A percentile compares a stretch with the other conserved stretches of the same genome.
These are phyloP conservation scores for Umbelopsis isabellina DNA, from an alignment of 192 early-diverging fungal species.

Conservation along the genomic window DNA sequence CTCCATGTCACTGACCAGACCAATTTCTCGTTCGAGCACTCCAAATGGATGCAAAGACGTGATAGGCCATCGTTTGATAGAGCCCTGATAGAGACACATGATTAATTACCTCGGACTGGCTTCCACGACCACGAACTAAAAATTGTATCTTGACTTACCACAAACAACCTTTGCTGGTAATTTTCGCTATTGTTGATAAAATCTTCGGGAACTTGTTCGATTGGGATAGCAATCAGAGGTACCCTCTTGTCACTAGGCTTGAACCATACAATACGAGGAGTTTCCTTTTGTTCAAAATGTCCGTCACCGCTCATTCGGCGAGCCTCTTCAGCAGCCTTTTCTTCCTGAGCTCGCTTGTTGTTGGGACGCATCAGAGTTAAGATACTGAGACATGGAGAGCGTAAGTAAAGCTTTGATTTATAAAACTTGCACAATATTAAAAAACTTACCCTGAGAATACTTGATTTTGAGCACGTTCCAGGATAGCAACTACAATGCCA, in stretches of 20 bases:
- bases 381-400: slow-evolving; percentile 19
- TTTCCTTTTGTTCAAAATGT: slow-evolving; percentile 48
- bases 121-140: too few species aligned
- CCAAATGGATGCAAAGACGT: slow-evolving; percentile 73
- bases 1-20: slow-evolving; percentile 75
- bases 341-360: slow-evolving; percentile 42
- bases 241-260: slow-evolving; percentile 82
- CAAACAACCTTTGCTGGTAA: slow-evolving; percentile 60
- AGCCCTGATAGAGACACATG: slow-evolving; percentile 41
- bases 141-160: slow-evolving; percentile 33
- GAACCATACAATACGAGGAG: slow-evolving; percentile 75
- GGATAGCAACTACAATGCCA: slow-evolving; percentile 61
- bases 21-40: slow-evolving; percentile 67
- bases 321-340: slow-evolving; percentile 41
- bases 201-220: slow-evolving; percentile 67
- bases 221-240: slow-evolving; percentile 75
- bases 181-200: slow-evolving; percentile 66
- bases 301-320: slow-evolving; percentile 15
- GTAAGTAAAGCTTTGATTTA: neutral
- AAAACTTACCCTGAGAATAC: slow-evolving; percentile 55
- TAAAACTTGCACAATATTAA: neutral
- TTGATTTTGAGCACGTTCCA: slow-evolving; percentile 57
- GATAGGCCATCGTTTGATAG: slow-evolving; percentile 69
- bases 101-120: neutral
- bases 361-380: slow-evolving; percentile 45